These are phyloP conservation scores for Diaporthe ampelina DNA, from an alignment of 2,329 filamentous ascomycete species.

Conservation along the genomic window DNA sequence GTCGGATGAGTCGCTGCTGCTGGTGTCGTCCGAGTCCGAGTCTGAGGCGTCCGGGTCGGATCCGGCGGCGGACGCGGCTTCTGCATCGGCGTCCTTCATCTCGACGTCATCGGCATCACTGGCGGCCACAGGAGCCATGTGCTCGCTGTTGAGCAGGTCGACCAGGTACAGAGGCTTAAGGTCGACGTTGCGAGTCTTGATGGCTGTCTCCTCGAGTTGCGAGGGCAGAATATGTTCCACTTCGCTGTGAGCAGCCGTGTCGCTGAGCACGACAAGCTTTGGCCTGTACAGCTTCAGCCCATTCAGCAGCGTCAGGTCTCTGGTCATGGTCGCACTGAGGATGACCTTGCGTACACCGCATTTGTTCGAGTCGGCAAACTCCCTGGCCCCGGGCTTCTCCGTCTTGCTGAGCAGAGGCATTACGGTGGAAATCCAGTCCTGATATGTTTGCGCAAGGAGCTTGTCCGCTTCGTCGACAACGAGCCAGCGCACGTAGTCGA, in stretches of 20 bases:
- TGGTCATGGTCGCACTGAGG: slow-evolving; percentile 92
- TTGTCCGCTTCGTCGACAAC: slow-evolving; percentile 96
- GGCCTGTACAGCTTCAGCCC: slow-evolving; percentile 81
- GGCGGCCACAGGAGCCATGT: slow-evolving; percentile 55
- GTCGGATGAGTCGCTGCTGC: slow-evolving; percentile 43
- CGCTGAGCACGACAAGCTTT: slow-evolving; percentile 76
- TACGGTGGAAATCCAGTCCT: slow-evolving; percentile 86
- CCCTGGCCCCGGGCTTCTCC: slow-evolving; percentile 62
- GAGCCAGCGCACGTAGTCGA: slow-evolving; percentile 87
- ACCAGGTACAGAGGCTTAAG: slow-evolving; percentile 90
- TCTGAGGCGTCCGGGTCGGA: slow-evolving; percentile 50
- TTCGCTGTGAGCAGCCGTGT: slow-evolving; percentile 52
- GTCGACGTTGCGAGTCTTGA: slow-evolving; percentile 77
- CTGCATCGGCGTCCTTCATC: slow-evolving; percentile 53
- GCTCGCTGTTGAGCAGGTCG: slow-evolving; percentile 74
- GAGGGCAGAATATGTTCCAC: slow-evolving; percentile 71
- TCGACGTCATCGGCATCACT: slow-evolving; percentile 53
- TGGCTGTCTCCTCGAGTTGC: slow-evolving; percentile 73
- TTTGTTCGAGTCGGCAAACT: slow-evolving; percentile 66
- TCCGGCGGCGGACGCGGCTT: slow-evolving; percentile 46
- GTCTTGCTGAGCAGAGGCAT: slow-evolving; percentile 70
- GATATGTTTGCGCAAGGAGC: slow-evolving; percentile 90
- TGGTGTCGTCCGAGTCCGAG: slow-evolving; percentile 50
- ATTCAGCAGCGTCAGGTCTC: slow-evolving; percentile 84
- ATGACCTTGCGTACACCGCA: slow-evolving; percentile 82